phyloP scores from a whole-genome alignment of 2,329 filamentous ascomycete species.

The Erysiphe pulchra region DNA sequence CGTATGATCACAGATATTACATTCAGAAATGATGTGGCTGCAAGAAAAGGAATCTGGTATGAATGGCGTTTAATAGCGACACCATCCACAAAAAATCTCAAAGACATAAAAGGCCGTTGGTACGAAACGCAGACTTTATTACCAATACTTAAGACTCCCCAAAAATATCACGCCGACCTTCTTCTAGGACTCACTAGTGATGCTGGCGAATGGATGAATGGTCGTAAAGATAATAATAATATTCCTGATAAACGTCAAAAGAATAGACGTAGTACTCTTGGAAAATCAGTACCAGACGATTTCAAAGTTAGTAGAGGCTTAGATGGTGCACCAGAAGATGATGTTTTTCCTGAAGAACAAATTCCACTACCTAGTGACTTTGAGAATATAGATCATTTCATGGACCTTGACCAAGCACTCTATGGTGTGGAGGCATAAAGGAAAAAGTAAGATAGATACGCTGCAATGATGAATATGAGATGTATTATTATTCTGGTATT shows the following conservation, averaged over 20 bases:
- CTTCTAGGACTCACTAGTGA: constrained; percentile 16
- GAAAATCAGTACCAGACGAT: constrained; percentile 12
- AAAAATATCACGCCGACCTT: constrained; percentile 13
- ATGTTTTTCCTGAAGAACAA: constrained; percentile 10
- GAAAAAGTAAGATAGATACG: no score
- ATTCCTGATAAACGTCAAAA: constrained; percentile 10
- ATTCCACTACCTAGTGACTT: background rate
- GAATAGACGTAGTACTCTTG: constrained; percentile 13
- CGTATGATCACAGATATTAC: constrained; percentile 16
- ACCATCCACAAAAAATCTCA: constrained; percentile 13
- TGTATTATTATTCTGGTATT: no score
- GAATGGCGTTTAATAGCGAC: constrained; percentile 13
- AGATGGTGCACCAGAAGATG: constrained; percentile 10
- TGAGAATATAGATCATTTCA: constrained; percentile 4
- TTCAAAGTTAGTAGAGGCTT: constrained; percentile 14
- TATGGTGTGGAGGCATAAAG: background rate
- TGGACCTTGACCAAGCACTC: constrained; percentile 2
- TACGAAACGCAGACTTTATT: constrained; percentile 28
- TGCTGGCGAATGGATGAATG: constrained; percentile 20
- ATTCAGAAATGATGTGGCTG: constrained; percentile 22
- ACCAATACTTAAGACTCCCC: constrained; percentile 12
- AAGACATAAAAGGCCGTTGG: constrained; percentile 31
- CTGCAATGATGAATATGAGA: no score
- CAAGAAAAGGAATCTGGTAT: constrained; percentile 8
- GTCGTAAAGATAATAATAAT: constrained; percentile 16